phyloP scores from a whole-genome alignment of 345 rosid genomes.

The Erysimum cheiranthoides region DNA sequence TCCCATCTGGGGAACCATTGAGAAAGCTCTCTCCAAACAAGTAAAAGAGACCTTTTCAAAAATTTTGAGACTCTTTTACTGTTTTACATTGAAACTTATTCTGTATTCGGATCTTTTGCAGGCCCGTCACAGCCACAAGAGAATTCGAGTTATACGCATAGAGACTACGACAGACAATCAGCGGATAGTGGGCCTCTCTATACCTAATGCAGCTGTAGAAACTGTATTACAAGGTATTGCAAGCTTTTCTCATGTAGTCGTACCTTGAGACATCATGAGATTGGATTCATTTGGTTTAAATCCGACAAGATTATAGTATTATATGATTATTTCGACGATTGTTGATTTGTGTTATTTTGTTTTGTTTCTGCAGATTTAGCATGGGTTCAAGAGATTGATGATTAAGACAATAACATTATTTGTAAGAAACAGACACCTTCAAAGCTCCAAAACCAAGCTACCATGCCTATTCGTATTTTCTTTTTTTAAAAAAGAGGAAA shows the following conservation, averaged over 20 bases:
- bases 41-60: constrained; percentile 43
- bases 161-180: constrained; percentile 82
- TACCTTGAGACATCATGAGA: background rate
- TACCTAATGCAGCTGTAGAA: constrained; percentile 93
- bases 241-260: background rate
- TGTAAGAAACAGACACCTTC: constrained; percentile 28
- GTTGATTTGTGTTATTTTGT: background rate
- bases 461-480: constrained; percentile 34
- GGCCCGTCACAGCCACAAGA: constrained; percentile 91
- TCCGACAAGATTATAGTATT: background rate
- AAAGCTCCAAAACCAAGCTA: constrained; percentile 18
- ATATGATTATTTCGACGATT: background rate
- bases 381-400: constrained; percentile 94
- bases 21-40: constrained; percentile 96
- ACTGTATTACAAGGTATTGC: constrained; percentile 85
- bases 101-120: constrained; percentile 36
- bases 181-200: constrained; percentile 86
- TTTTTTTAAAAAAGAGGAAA: constrained; percentile 9
- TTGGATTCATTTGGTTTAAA: constrained; percentile 4
- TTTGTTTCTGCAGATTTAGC: constrained; percentile 70
- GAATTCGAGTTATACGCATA: constrained; percentile 83
- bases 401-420: constrained; percentile 45
- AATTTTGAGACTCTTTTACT: constrained; percentile 3
- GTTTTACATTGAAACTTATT: constrained; percentile 4
- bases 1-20: constrained; percentile 98